Evolutionary conservation across 208 protist species (phyloP).

Genomic region (Crithidia mellificae): DNA sequence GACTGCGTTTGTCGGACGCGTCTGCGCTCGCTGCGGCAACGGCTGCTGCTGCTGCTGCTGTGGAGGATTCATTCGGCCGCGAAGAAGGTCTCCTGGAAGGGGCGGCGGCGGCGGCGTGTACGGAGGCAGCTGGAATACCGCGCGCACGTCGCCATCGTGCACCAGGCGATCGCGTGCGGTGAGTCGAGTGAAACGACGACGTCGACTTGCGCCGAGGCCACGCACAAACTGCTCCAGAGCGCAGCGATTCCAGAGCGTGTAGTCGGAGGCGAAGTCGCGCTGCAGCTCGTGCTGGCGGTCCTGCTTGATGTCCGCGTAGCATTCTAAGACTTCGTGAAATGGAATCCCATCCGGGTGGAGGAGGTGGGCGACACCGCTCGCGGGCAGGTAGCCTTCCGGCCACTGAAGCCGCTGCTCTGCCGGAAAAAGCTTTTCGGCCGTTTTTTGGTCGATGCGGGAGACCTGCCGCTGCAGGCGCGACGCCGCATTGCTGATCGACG

Average conservation of each 20-base stretch:
- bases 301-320: constrained; percentile 48
- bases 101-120: constrained; percentile 31
- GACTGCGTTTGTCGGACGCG: background rate
- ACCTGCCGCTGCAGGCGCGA: constrained; percentile 42
- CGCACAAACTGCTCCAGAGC: constrained; percentile 50
- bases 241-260: constrained; percentile 69
- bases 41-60: background rate
- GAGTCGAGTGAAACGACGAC: constrained; percentile 31
- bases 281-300: constrained; percentile 52
- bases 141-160: constrained; percentile 36
- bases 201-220: constrained; percentile 29
- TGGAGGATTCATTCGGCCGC: background rate
- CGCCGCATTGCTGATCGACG: constrained; percentile 12
- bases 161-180: constrained; percentile 41
- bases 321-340: constrained; percentile 62
- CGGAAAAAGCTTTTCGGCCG: constrained; percentile 50
- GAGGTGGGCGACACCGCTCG: constrained; percentile 75
- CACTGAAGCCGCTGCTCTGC: constrained; percentile 48
- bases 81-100: background rate
- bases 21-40: background rate
- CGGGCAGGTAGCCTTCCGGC: constrained; percentile 68
- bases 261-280: constrained; percentile 80
- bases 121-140: constrained; percentile 43
- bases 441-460: constrained; percentile 41
- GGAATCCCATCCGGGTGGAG: constrained; percentile 58